A percentile compares a stretch with the other conserved stretches of the same genome.
These are phyloP conservation scores for Leccinum variicolor DNA, from an alignment of 768 basidiomycete genomes.

Conservation along the genomic window DNA sequence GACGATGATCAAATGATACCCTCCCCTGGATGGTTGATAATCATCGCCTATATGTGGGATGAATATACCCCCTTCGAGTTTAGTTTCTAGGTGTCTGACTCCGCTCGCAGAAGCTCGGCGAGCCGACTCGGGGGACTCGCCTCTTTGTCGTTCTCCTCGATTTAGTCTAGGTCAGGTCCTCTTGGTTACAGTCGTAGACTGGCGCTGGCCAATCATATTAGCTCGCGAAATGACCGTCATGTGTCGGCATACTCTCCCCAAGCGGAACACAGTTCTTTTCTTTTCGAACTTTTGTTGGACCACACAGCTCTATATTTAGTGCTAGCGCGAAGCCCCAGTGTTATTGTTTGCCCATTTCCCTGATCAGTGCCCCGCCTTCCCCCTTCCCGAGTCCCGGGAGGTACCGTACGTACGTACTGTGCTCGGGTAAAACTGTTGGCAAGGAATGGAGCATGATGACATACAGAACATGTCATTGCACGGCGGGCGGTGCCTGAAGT, in stretches of 20 bases:
- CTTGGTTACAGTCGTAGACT: not conserved
- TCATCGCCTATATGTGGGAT: not conserved
- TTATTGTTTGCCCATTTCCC: not conserved
- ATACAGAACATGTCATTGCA: not conserved
- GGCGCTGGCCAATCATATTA: not conserved
- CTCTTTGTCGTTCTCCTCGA: not conserved
- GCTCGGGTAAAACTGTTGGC: not conserved
- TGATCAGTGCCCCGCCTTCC: not conserved
- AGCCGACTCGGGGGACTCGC: not conserved
- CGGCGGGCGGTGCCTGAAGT: not conserved
- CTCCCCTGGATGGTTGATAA: not conserved
- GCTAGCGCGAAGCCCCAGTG: not conserved
- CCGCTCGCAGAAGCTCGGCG: too few relatives aligned
- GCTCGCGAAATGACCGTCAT: not conserved
- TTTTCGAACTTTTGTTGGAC: not conserved
- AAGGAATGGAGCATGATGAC: not conserved
- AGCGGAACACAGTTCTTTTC: not conserved
- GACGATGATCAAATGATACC: conserved; percentile 12
- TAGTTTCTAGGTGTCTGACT: too few relatives aligned
- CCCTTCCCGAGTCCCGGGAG: not conserved
- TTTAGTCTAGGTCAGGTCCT: not conserved
- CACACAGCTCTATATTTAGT: too few relatives aligned
- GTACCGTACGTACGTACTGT: not conserved
- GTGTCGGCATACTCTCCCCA: too few relatives aligned
- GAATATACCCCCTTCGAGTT: not conserved